Conservation (phyloP, 192 early-diverging fungal species). For the Backusella parvicylindrica region DNA sequence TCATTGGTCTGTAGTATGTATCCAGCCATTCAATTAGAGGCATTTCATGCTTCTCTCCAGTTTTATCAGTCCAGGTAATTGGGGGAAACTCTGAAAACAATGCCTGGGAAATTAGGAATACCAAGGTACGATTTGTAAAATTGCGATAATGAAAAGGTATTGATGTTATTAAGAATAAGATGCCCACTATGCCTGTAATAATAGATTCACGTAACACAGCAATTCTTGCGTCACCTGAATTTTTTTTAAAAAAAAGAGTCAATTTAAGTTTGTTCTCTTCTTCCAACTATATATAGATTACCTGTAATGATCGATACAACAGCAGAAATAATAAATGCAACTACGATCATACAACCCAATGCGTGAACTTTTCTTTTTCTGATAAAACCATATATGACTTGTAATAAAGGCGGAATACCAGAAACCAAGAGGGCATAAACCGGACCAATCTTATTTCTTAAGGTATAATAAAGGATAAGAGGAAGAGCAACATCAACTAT, state of each 20-base stretch:
- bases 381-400: conserved; percentile 27
- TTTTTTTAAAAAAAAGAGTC: not conserved
- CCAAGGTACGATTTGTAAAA: conserved; percentile 32
- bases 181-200: conserved; percentile 30
- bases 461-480: conserved; percentile 26
- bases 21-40: conserved; percentile 31
- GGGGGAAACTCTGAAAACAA: conserved; percentile 29
- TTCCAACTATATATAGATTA: not conserved
- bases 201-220: conserved; percentile 41
- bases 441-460: conserved; percentile 24
- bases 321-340: conserved; percentile 36
- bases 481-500: conserved; percentile 30
- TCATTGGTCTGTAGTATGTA: conserved; percentile 21
- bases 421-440: conserved; percentile 38
- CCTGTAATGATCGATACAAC: conserved; percentile 33
- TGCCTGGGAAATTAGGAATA: conserved; percentile 26
- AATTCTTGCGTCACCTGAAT: conserved; percentile 26
- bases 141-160: conserved; percentile 33
- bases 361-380: conserved; percentile 27
- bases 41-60: conserved; percentile 19
- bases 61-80: conserved; percentile 23
- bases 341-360: conserved; percentile 33
- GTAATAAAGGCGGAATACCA: conserved; percentile 37
- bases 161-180: conserved; percentile 36
- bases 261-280: not conserved